phyloP scores from a whole-genome alignment of 1,284 basidiomycete genomes.

The Termitomyces sp. region DNA sequence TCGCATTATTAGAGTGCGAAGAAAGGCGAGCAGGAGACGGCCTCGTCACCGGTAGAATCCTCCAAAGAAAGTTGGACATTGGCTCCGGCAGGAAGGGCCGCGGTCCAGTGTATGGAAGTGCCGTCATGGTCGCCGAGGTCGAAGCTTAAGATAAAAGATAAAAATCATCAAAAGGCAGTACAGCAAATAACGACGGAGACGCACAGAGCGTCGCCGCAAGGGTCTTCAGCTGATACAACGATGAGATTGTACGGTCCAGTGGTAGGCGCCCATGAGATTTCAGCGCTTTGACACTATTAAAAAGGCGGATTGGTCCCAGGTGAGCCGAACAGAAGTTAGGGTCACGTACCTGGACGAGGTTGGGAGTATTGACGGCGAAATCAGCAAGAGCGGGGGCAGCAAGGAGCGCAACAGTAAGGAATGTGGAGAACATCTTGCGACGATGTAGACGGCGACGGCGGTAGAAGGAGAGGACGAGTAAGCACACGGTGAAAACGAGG shows the following conservation, averaged over 20 bases:
- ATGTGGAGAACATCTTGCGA: slow-evolving; percentile 66
- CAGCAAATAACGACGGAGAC: slow-evolving; percentile 19
- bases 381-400: slow-evolving; percentile 49
- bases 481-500: slow-evolving; percentile 24
- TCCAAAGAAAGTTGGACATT: slow-evolving; percentile 50
- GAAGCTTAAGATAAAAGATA: slow-evolving; percentile 22
- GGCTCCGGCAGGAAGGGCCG: slow-evolving; percentile 42
- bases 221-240: slow-evolving; percentile 44
- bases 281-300: slow-evolving; percentile 47
- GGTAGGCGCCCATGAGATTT: slow-evolving; percentile 50
- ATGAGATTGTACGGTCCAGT: slow-evolving; percentile 54
- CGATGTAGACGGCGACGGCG: slow-evolving; percentile 21
- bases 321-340: not conserved
- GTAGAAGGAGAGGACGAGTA: slow-evolving; percentile 25
- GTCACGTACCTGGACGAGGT: slow-evolving; percentile 46
- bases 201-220: slow-evolving; percentile 58
- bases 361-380: slow-evolving; percentile 48
- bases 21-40: slow-evolving; percentile 14
- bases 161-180: not conserved
- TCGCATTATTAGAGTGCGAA: not conserved
- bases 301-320: not conserved
- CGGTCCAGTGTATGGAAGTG: slow-evolving; percentile 43
- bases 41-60: slow-evolving; percentile 51
- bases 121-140: slow-evolving; percentile 54
- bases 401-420: slow-evolving; percentile 70